Base-by-base conservation (phyloP, 116 monocot species). In the Dioscorea cayenensis region DNA sequence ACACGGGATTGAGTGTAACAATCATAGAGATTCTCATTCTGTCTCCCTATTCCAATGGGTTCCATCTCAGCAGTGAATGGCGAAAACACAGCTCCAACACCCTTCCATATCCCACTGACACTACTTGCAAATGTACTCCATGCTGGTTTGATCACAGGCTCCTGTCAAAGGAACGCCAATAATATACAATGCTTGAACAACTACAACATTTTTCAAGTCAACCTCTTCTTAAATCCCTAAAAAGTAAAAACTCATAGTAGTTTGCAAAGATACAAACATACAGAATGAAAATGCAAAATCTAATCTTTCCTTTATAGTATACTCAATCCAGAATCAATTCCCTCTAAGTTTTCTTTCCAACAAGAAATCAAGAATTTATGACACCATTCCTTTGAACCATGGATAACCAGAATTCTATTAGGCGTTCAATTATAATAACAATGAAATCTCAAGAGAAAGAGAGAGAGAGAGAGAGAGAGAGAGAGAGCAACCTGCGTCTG, bases 71-170 rank as follows among this genome's bases (percentile, higher is more conserved):
- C 97, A 60, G 97, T 93, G 29, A 90, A 78, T 35, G 97, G 97
- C 20, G 93, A 97, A 81, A 97, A 97, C 6, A 90, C 93, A 51
- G 93, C 97, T 61, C 93, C 97, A 12, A 93, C 90, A 71, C 97
- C 97, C 73, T 85, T 93, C 97, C 97, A 97, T 60, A 90, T 86
- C 35, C 97, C 97, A 78, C 86, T 85, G 0, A 90, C 19, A 66
- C 93, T 90, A 50, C 93, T 93, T 0, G 87, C 69, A 80, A 97
- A 97, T n/a, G 90, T 97, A 66, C 82, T 61, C 97, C 97, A 97
- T 49, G 75, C 51, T 19, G 97, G 97, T 73, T 81, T 93, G n/a
- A 97, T 93, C 28, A 97, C 88, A 65, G 97, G 97, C 75, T 97
- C 97, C 97, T 97, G 60, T 19, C 76, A 20, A 17, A 74, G 59